Base-by-base conservation (phyloP, 495 filamentous ascomycete species). In the Collariella sp. region DNA sequence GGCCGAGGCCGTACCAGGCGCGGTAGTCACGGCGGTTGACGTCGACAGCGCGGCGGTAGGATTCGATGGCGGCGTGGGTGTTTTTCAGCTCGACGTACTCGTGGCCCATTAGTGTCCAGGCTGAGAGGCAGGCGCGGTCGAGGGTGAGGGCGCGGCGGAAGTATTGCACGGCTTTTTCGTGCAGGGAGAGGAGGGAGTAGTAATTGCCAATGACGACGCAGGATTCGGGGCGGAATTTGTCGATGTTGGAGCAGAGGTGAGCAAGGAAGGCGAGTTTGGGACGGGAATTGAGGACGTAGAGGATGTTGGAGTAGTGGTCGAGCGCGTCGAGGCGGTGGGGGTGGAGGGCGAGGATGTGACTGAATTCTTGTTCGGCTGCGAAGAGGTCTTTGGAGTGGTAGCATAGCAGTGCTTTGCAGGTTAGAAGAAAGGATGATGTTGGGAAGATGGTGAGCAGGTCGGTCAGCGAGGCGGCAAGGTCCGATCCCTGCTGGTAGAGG, bases 1-100 rank as follows among this genome's bases (percentile, higher is more conserved):
- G 91, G 6, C 94, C 94, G 1, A 99, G 76, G 47, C 94, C 93
- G 66, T 97, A 97, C 94, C 94, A 99, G 15, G 94, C 94, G 46
- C 94, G 86, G 70, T 96, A 97, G 64, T 99, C 94, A 64, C 91
- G 87, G 40, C 93, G 84, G 66, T 99, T 97, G 64, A 91, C 85
- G 60, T 97, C 94, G 5, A 99, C 94, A 1, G 94, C 94, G 15
- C 94, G 85, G 5, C 94, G 85, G 62, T 99, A 99, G 10, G 86
- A 90, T 67, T 99, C 94, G 56, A 99, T 97, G 15, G 94, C 94
- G 0, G 94, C 91, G 62, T 99, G 94, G 0, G 94, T 99, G 62
- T 99, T 99, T 62, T 97, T 99, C 73, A 99, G 85, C 67, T 99
- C 94, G 33, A 97, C 88, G 67, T 96, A 99, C 65, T 99, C 94